Conservation (phyloP, 208 protist species). For the Acanthamoeba polyphaga region DNA sequence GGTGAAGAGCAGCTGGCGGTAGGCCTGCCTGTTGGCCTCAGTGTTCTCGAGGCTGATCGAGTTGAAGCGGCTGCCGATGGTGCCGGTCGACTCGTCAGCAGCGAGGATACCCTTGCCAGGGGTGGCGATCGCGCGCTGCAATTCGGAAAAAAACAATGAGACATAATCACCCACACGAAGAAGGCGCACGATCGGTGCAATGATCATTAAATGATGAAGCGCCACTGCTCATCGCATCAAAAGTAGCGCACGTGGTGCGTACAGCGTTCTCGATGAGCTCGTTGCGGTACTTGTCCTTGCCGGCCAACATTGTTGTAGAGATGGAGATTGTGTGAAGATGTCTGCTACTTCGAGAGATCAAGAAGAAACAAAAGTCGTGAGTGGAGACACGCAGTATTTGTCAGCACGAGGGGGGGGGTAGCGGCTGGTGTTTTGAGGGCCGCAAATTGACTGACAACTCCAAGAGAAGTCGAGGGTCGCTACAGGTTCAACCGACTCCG, state of each 20-base stretch:
- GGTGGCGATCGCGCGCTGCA: constrained; percentile 38
- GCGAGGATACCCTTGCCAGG: constrained; percentile 97
- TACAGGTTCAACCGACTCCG: background rate
- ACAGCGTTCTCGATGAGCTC: constrained; percentile 60
- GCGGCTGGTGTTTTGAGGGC: background rate
- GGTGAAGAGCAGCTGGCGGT: constrained; percentile 94
- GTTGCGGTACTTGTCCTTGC: constrained; percentile 52
- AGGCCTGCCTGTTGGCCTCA: constrained; percentile 95
- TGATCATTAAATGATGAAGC: too few species aligned
- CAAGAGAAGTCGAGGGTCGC: background rate
- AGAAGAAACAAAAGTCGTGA: background rate
- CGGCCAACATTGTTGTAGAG: background rate
- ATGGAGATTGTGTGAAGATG: background rate
- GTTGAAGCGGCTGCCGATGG: constrained; percentile 96
- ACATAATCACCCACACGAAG: too few species aligned
- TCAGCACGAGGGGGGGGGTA: background rate
- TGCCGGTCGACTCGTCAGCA: constrained; percentile 96
- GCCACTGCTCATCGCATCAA: background rate
- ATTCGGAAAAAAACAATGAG: background rate
- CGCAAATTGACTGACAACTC: too few species aligned
- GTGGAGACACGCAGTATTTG: background rate
- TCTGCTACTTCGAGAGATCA: background rate
- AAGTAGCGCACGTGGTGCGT: background rate
- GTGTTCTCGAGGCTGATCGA: constrained; percentile 96
- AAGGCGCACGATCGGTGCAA: too few species aligned